Base-by-base conservation (phyloP, 1,139 yeast genomes). In the Lodderomyces margitis region DNA sequence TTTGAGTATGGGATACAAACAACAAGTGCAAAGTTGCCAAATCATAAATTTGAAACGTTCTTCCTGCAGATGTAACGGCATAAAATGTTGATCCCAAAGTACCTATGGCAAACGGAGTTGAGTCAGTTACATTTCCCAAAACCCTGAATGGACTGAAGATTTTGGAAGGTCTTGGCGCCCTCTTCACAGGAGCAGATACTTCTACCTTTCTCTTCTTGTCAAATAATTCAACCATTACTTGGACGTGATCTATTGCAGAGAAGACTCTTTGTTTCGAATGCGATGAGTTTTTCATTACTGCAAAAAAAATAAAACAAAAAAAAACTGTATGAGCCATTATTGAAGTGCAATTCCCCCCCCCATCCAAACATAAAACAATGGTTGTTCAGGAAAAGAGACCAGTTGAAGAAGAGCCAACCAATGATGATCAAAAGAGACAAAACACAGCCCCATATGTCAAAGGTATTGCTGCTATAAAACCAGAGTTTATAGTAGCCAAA, bases 41-140 rank as follows among this genome's bases (percentile, higher is more conserved):
- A 66, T 92, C 98, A 57, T 87, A 94, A 30, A 92, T 87, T 61
- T 92, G 98, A 64, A 92, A 88, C 1, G 94, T 78, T 45, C 81
- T 75, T 4, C 97, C 98, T 21, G 92, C 96, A 28, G 88, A 82
- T 0, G 98, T 91, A 10, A 87, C 95, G 37, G 88, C 80, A 54
- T 91, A 85, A 56, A 86, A 91, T 1, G 95, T 82, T 14, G 87
- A 76, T 43, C 99, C 99, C 44, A 92, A 72, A 1, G 92, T 81
- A 23, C 98, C 95, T 25, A 89, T 70, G 9, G 96, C 88, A 59
- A 89, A 86, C 2, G 98, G 98, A 1, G 78, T 74, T 24, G 80
- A 83, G 56, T 88, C 87, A 25, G 88, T 73, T 21, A 85, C 87
- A 57, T 82, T 82, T 6, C 94, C 94, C 7, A 73, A 50, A 3